phyloP scores from a whole-genome alignment of 257 asterid species.

The Handroanthus guayacan region DNA sequence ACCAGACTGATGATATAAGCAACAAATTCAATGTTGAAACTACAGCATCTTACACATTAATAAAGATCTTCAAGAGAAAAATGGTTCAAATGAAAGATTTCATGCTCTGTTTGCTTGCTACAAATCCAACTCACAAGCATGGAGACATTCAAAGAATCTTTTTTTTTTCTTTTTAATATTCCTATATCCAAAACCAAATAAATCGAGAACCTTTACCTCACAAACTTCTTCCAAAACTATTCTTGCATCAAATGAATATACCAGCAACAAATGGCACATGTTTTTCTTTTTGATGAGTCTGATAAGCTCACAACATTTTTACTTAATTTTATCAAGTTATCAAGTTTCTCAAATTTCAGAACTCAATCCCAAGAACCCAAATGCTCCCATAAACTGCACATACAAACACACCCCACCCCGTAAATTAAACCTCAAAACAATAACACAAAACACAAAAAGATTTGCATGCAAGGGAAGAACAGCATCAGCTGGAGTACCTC shows the following conservation, averaged over 20 bases:
- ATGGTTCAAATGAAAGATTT: neutral
- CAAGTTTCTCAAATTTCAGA: constrained; percentile 25
- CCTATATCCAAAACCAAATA: neutral
- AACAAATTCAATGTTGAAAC: constrained; percentile 1
- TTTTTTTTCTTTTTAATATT: neutral
- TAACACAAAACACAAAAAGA: constrained; percentile 18
- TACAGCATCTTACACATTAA: constrained; percentile 1
- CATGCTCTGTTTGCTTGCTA: constrained; percentile 17
- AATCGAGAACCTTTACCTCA: constrained; percentile 14
- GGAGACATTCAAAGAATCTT: neutral
- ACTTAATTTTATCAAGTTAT: constrained; percentile 29
- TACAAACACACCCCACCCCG: constrained; percentile 6
- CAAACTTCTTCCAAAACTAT: constrained; percentile 23
- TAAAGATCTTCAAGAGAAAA: neutral
- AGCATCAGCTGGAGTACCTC: constrained; percentile 36
- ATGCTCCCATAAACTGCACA: constrained; percentile 7
- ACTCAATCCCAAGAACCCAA: constrained; percentile 30
- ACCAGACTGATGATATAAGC: constrained; percentile 19
- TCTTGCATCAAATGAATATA: constrained; percentile 12
- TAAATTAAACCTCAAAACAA: constrained; percentile 17
- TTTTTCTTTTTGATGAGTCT: constrained; percentile 6
- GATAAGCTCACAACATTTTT: constrained; percentile 12
- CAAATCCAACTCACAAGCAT: neutral
- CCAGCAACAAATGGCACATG: constrained; percentile 13
- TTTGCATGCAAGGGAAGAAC: constrained; percentile 16